Percentiles rank a stretch among this genome's conserved stretches.
Evolutionary conservation across 176 grass and related monocot species (phyloP).

Genomic region (bread wheat (Triticum aestivum)): IWGSC_CS_RefSeq_v2.1 NC_057813.1:92821005-92821504

Average conservation of each 20-base stretch:
- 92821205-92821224: not conserved
- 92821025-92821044: conserved; percentile 40
- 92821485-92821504: conserved; percentile 23
- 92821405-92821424: conserved; percentile 17
- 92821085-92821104: conserved; percentile 59
- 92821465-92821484: conserved; percentile 10
- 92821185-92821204: not conserved
- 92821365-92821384: conserved; percentile 13
- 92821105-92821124: conserved; percentile 83
- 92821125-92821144: conserved; percentile 86
- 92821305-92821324: not conserved
- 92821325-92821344: not conserved
- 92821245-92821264: not conserved
- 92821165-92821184: not conserved
- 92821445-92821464: not conserved
- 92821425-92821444: not conserved
- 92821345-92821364: not conserved
- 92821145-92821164: conserved; percentile 9
- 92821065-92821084: conserved; percentile 88
- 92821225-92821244: not conserved
- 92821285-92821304: not conserved
- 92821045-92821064: conserved; percentile 85
- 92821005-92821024: conserved; percentile 22
- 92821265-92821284: not conserved
- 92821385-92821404: not conserved